Evolutionary conservation across 768 basidiomycete genomes (phyloP).

Genomic region (Mycena indigotica): DNA sequence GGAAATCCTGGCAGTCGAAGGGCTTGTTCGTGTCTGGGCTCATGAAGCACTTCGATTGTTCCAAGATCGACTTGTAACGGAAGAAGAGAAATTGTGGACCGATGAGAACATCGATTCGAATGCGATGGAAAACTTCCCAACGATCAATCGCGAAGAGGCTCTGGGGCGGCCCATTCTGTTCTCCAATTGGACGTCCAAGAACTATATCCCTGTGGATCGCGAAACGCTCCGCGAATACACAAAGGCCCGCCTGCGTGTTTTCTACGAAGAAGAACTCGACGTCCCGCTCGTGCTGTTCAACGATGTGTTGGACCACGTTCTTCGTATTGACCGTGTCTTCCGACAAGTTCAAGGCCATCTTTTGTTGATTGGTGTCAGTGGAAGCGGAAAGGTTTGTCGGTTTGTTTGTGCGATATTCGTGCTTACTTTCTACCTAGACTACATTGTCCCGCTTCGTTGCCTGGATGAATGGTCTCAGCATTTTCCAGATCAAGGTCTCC

Average conservation of each 20-base stretch:
- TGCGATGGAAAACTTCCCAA: slow-evolving; percentile 91
- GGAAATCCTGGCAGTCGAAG: slow-evolving; percentile 91
- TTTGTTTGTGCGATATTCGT: slow-evolving; percentile 2
- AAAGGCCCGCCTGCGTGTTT: slow-evolving; percentile 94
- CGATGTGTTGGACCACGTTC: slow-evolving; percentile 96
- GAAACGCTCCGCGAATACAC: slow-evolving; percentile 94
- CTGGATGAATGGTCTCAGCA: slow-evolving; percentile 99
- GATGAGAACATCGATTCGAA: slow-evolving; percentile 86
- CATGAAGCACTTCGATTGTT: slow-evolving; percentile 97
- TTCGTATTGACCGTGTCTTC: slow-evolving; percentile 98
- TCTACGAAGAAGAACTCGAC: slow-evolving; percentile 98
- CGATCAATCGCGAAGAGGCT: slow-evolving; percentile 85
- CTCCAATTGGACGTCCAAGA: slow-evolving; percentile 98
- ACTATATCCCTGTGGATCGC: slow-evolving; percentile 94
- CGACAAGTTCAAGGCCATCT: slow-evolving; percentile 97
- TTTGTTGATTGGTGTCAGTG: slow-evolving; percentile 95
- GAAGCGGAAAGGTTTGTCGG: slow-evolving; percentile 87
- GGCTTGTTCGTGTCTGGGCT: slow-evolving; percentile 95
- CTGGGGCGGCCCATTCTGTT: slow-evolving; percentile 89
- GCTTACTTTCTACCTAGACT: slow-evolving; percentile 60
- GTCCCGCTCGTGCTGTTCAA: slow-evolving; percentile 98
- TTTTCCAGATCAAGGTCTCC: slow-evolving; percentile 99
- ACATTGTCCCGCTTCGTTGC: slow-evolving; percentile 97
- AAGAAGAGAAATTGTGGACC: slow-evolving; percentile 93
- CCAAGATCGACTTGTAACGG: slow-evolving; percentile 93